These are phyloP conservation scores for Petrea volubilis DNA, from an alignment of 257 asterid species.

Conservation along the genomic window DNA sequence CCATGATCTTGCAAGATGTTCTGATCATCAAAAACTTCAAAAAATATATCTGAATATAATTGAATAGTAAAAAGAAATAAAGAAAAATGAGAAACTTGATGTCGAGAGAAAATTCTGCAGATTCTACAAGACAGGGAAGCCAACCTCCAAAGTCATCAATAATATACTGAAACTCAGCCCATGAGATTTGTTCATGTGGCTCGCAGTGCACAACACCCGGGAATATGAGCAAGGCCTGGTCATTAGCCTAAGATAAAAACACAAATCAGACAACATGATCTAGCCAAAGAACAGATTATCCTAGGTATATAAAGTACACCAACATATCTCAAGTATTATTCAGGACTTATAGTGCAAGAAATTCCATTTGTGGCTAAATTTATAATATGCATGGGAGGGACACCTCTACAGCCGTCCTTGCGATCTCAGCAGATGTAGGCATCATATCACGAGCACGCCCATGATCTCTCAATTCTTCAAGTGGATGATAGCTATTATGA, in stretches of 20 bases:
- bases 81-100: constrained; percentile 3
- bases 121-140: constrained; percentile 9
- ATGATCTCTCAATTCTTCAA: constrained; percentile 63
- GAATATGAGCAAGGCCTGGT: constrained; percentile 57
- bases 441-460: constrained; percentile 45
- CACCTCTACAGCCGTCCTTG: constrained; percentile 83
- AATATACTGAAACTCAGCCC: constrained; percentile 72
- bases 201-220: constrained; percentile 68
- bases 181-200: constrained; percentile 71
- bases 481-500: constrained; percentile 67
- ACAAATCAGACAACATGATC: constrained; percentile 23
- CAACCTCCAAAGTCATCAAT: constrained; percentile 80
- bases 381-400: constrained; percentile 12
- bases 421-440: constrained; percentile 73
- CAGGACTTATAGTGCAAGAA: constrained; percentile 8
- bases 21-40: constrained; percentile 63
- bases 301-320: background rate
- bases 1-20: constrained; percentile 71
- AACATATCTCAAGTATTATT: background rate
- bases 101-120: background rate
- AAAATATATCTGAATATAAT: constrained; percentile 58
- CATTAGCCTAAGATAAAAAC: constrained; percentile 51
- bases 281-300: background rate
- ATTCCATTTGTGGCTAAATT: constrained; percentile 17
- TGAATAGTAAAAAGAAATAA: background rate